Evolutionary conservation across 257 asterid species (phyloP), one percentile per base, ranked within the genome.

Genomic region (Salvia hispanica): DNA sequence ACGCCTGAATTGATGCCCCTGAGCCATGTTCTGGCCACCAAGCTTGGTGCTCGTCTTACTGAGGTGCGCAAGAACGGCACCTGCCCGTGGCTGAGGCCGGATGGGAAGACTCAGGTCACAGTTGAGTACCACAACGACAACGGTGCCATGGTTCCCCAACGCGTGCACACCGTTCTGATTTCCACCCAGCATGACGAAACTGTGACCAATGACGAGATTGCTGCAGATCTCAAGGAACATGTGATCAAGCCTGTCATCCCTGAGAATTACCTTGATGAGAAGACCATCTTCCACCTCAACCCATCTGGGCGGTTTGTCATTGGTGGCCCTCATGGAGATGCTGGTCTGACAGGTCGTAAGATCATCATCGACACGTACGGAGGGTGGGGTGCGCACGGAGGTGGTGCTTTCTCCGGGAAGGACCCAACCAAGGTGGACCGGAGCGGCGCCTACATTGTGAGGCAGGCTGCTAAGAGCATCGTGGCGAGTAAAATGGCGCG

Each of bases 271-370:
- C 75, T 75, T 31, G 79, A 75, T 50, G 79, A 75, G 72, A 75
- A 75, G 64, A 73, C 82, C 55, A 77, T 77, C 28, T 77, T 77
- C 72, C 82, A 77, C 66, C 78, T 77, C 45, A 77, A 77, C 62
- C 81, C 81, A 1, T 72, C 81, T 0, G 81, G 81, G 33, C 77
- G 81, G 40, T 77, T 77, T 12, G 78, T 77, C 4, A 77, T 77
- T 18, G 82, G 82, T 37, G 82, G 82, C 8, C 82, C 82, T 37
- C 79, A 78, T 6, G 82, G 79, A 1, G 82, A 78, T 39, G 82
- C 82, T 53, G 82, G 82, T 44, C 76, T 78, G 34, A 78, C 82
- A 0, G 82, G 82, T 7, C 82, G 82, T n/a, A 78, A 78, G 82
- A 78, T 78, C 69, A 73, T 73, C 70, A 62, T 77, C 4, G 81